Conservation (phyloP, 2,329 filamentous ascomycete species). For the Arthrobotrys megalospora region DNA sequence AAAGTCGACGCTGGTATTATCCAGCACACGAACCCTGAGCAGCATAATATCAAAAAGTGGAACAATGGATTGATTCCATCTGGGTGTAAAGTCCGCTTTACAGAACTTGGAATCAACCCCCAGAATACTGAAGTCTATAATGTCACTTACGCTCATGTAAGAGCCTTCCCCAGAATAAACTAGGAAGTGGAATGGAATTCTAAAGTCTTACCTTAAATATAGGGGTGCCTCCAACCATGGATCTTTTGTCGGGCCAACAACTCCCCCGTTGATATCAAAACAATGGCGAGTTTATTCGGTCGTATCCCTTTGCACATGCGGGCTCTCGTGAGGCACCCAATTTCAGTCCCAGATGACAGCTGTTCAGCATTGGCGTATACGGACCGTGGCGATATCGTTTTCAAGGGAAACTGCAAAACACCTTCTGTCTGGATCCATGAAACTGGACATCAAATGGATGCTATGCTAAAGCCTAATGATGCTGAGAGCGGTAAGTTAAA, state of each 20-base stretch:
- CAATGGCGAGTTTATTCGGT: constrained; percentile 65
- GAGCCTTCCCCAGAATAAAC: background rate
- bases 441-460: constrained; percentile 49
- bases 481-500: constrained; percentile 30
- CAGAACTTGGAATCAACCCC: constrained; percentile 17
- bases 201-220: background rate
- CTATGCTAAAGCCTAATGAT: constrained; percentile 33
- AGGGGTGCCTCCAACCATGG: constrained; percentile 65
- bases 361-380: constrained; percentile 42
- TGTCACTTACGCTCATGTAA: constrained; percentile 35
- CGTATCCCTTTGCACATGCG: constrained; percentile 65
- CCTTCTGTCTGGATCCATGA: constrained; percentile 52
- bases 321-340: constrained; percentile 63
- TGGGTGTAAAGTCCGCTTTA: constrained; percentile 33
- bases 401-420: constrained; percentile 37
- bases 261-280: constrained; percentile 61
- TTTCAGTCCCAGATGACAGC: constrained; percentile 58
- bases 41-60: constrained; percentile 35
- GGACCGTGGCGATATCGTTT: constrained; percentile 37
- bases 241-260: constrained; percentile 66
- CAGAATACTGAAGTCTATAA: constrained; percentile 40
- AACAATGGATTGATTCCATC: constrained; percentile 29
- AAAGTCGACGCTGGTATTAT: constrained; percentile 38
- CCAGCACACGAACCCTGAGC: constrained; percentile 9
- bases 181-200: constrained; percentile 53